Evolutionary conservation across 2,329 filamentous ascomycete genomes (phyloP).

Genomic region (Aspergillus nomiae): DNA sequence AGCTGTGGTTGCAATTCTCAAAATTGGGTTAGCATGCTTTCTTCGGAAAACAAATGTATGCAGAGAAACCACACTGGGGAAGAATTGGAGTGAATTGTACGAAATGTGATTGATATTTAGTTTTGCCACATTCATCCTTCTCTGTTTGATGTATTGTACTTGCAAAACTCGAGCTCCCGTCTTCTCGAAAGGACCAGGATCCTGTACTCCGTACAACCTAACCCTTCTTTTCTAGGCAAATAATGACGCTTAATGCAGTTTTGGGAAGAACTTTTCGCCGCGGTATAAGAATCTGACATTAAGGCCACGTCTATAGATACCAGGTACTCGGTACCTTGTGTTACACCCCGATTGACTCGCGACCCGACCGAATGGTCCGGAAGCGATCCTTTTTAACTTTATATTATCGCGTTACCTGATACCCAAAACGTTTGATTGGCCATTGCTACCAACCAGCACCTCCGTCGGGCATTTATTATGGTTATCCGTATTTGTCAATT

Average conservation of each 20-base stretch:
- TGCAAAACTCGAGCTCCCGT: not conserved
- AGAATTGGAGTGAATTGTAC: not conserved
- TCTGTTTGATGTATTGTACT: not conserved
- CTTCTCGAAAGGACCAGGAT: not conserved
- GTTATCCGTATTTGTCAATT: not conserved
- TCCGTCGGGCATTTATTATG: not conserved
- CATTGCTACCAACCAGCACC: not conserved
- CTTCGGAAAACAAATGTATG: not conserved
- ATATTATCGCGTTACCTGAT: not conserved
- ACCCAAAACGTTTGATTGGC: not conserved
- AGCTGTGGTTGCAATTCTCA: not conserved
- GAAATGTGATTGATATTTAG: not conserved
- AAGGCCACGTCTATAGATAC: not conserved
- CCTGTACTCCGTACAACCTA: not conserved
- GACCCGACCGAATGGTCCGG: not conserved
- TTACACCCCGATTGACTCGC: not conserved
- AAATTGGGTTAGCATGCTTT: not conserved
- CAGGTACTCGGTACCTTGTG: slow-evolving; percentile 1
- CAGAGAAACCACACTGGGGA: not conserved
- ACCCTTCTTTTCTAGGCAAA: not conserved
- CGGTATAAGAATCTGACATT: not conserved
- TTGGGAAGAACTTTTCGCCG: not conserved
- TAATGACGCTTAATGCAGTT: not conserved
- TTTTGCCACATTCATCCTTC: not conserved
- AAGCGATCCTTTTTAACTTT: slow-evolving; percentile 1